Evolutionary conservation across 768 basidiomycete genomes (phyloP), one percentile per base, ranked within the genome.

Genomic region (Mycena venus): DNA sequence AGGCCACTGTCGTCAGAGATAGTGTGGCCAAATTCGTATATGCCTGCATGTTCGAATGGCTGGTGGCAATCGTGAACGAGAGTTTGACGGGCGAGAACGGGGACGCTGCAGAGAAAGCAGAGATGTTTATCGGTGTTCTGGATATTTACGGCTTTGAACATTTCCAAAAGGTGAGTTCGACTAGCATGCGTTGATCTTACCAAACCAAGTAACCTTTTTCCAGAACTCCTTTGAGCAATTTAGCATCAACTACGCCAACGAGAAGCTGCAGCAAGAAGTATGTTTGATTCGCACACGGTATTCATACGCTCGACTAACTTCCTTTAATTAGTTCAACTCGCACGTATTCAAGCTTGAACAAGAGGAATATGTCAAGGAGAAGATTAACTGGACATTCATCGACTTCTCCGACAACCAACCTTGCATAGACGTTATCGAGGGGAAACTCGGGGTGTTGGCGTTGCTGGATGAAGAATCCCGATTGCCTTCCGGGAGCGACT

Each of bases 311-410:
- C 67, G 61, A 51, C 60, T 79, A 65, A 77, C 78, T 15, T 60
- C 4, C 55, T 38, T 38, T 44, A 12, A 68, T 9, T 76, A 98
- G 95, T 99, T 99, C 87, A 99, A 99, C 79, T 98, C 98, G 1
- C 98, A 99, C 81, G 98, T 99, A 60, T 97, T 96, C 91, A 97
- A 99, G 88, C 91, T 99, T 49, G 98, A 99, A 82, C 98, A 99
- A 86, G 98, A 99, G 82, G 98, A 99, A 85, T 99, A 99, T 80
- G 92, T 99, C 63, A 96, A 98, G 76, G 98, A 99, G 82, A 90
- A 98, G 84, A 99, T 99, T 82, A 96, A 98, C 82, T 99, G 98
- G 98, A 99, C 95, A 11, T 99, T 99, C 85, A 99, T 99, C 82
- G 98, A 99, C 80, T 99, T 98, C 83, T 96, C 96, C 12, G 98